phyloP scores from a whole-genome alignment of 2,329 filamentous ascomycete genomes.

The Alternaria triticimaculans region DNA sequence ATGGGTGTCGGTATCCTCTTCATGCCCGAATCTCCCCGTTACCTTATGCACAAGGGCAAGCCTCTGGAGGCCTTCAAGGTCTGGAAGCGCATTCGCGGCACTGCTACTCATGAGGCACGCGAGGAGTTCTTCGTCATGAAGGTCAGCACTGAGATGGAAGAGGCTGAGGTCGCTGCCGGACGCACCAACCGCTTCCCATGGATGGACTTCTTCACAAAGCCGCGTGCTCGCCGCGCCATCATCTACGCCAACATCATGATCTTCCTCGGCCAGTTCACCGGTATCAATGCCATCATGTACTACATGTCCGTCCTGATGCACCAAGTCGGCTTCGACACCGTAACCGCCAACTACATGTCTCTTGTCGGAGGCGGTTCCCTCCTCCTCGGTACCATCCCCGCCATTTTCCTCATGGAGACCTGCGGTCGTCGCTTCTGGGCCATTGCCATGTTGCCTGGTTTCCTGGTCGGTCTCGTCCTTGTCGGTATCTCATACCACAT shows the following conservation, averaged over 20 bases:
- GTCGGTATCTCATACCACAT: slow-evolving; percentile 71
- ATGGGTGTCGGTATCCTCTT: slow-evolving; percentile 71
- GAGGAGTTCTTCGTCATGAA: slow-evolving; percentile 78
- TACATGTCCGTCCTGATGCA: slow-evolving; percentile 74
- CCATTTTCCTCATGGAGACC: slow-evolving; percentile 73
- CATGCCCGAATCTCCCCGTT: slow-evolving; percentile 73
- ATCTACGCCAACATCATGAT: slow-evolving; percentile 75
- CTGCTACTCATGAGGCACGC: slow-evolving; percentile 61
- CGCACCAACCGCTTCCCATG: slow-evolving; percentile 67
- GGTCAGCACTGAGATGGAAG: slow-evolving; percentile 64
- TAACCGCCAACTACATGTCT: slow-evolving; percentile 74
- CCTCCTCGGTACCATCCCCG: slow-evolving; percentile 71
- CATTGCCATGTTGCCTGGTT: slow-evolving; percentile 72
- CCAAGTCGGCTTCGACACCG: slow-evolving; percentile 69
- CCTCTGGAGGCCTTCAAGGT: slow-evolving; percentile 68
- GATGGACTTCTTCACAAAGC: slow-evolving; percentile 76
- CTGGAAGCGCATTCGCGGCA: slow-evolving; percentile 75
- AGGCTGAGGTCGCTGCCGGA: slow-evolving; percentile 58
- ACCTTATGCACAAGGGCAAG: slow-evolving; percentile 71
- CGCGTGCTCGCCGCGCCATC: slow-evolving; percentile 63
- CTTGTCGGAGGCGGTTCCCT: slow-evolving; percentile 70
- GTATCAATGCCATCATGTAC: slow-evolving; percentile 73
- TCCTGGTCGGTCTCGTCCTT: slow-evolving; percentile 72
- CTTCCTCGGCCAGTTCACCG: slow-evolving; percentile 75
- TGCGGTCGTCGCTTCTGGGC: slow-evolving; percentile 79